Conservation (phyloP, 768 basidiomycete genomes). For the Lactarius sanguifluus region DNA sequence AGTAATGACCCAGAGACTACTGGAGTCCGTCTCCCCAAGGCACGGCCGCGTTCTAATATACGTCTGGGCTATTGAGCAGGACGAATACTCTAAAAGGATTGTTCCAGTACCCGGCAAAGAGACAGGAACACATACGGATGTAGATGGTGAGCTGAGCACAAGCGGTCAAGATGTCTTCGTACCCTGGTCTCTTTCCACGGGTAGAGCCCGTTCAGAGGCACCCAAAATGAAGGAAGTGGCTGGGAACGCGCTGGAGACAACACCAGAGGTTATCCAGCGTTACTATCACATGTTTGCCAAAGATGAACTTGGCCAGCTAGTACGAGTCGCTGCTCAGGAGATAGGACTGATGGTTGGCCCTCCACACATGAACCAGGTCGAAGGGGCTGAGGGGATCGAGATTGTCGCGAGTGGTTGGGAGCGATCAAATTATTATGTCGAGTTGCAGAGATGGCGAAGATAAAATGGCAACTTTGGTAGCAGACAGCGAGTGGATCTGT, state of each 20-base stretch:
- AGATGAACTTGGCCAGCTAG: slow-evolving; percentile 70
- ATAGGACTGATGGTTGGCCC: slow-evolving; percentile 55
- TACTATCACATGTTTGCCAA: slow-evolving; percentile 96
- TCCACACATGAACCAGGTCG: slow-evolving; percentile 20
- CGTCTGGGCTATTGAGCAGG: slow-evolving; percentile 97
- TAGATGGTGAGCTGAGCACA: slow-evolving; percentile 15
- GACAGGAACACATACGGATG: slow-evolving; percentile 31
- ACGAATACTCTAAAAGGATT: slow-evolving; percentile 72
- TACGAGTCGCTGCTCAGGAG: slow-evolving; percentile 58
- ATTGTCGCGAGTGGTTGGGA: slow-evolving; percentile 82
- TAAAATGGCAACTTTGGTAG: background rate
- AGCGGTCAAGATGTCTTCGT: slow-evolving; percentile 82
- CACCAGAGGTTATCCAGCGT: slow-evolving; percentile 64
- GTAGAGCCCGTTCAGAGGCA: slow-evolving; percentile 33
- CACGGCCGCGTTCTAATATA: slow-evolving; percentile 87
- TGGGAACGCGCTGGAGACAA: slow-evolving; percentile 22
- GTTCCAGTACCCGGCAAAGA: slow-evolving; percentile 43
- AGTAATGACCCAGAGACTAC: slow-evolving; percentile 48
- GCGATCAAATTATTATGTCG: slow-evolving; percentile 84
- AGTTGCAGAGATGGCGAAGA: slow-evolving; percentile 61
- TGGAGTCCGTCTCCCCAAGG: slow-evolving; percentile 60
- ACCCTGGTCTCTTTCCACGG: slow-evolving; percentile 71
- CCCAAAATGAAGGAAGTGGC: slow-evolving; percentile 25
- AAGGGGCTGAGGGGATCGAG: slow-evolving; percentile 50
- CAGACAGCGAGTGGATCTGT: slow-evolving; percentile 15